phyloP scores from a whole-genome alignment of 441 rosid species.

The Flueggea neowawraea region DNA sequence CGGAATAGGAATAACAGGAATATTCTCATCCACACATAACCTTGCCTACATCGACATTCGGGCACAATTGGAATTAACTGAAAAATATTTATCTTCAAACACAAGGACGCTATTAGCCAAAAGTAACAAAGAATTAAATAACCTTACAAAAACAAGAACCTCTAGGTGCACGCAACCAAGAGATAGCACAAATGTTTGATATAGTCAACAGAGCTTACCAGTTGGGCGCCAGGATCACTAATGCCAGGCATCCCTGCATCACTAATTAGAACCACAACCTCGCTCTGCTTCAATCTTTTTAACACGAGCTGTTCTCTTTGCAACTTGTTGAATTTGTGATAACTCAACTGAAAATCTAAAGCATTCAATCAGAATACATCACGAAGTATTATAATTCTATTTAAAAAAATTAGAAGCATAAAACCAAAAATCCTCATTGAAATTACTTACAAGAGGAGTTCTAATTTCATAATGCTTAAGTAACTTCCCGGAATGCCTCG shows the following conservation, averaged over 20 bases:
- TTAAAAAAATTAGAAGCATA: too few relatives aligned
- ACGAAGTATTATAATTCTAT: too few relatives aligned
- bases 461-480: constrained; percentile 71
- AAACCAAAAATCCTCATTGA: background rate
- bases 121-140: too few relatives aligned
- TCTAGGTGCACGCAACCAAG: background rate
- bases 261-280: constrained; percentile 74
- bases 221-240: constrained; percentile 86
- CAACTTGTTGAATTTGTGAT: constrained; percentile 88
- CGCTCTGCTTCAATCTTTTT: constrained; percentile 71
- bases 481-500: constrained; percentile 87
- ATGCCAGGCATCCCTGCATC: constrained; percentile 93
- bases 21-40: constrained; percentile 60
- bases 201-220: constrained; percentile 42
- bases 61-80: background rate
- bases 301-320: constrained; percentile 72
- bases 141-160: background rate
- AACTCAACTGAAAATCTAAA: constrained; percentile 85
- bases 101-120: too few relatives aligned
- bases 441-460: constrained; percentile 72
- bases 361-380: constrained; percentile 31
- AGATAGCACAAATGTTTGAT: background rate
- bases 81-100: too few relatives aligned
- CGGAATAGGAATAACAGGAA: constrained; percentile 86
- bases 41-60: constrained; percentile 48